Evolutionary conservation across 257 asterid species (phyloP).

Genomic region (Jaltomata sinuosa): DNA sequence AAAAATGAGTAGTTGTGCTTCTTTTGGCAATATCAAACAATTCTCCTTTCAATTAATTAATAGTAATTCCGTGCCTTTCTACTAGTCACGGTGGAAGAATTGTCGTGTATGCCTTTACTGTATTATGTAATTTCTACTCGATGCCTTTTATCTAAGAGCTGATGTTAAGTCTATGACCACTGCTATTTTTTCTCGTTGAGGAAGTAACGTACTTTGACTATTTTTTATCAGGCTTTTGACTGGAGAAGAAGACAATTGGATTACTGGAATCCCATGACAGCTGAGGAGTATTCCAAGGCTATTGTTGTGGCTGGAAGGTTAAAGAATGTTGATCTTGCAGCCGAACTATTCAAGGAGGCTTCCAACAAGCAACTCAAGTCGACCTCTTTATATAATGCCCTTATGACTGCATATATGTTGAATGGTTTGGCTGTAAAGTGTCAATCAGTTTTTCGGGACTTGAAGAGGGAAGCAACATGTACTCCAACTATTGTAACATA

Average conservation of each 20-base stretch:
- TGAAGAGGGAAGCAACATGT: conserved; percentile 47
- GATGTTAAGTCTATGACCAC: neutral
- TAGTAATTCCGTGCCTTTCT: neutral
- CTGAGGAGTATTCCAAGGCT: conserved; percentile 72
- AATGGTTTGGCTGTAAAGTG: conserved; percentile 45
- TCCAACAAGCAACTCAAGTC: conserved; percentile 33
- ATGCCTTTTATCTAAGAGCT: neutral
- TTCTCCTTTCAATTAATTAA: neutral
- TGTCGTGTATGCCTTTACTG: neutral
- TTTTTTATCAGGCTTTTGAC: conserved; percentile 44
- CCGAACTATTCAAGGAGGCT: conserved; percentile 66
- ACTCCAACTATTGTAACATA: conserved; percentile 61
- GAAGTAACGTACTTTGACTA: conserved; percentile 3
- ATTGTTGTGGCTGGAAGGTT: conserved; percentile 49
- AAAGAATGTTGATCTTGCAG: conserved; percentile 47
- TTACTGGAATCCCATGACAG: conserved; percentile 45
- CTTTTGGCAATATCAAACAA: neutral
- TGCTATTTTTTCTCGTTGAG: neutral
- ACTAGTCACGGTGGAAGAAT: neutral
- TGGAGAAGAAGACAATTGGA: conserved; percentile 78
- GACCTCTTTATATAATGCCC: conserved; percentile 53
- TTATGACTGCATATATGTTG: conserved; percentile 51
- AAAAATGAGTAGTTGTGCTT: neutral
- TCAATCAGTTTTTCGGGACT: conserved; percentile 42
- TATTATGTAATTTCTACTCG: neutral